Evolutionary conservation across 2,329 filamentous ascomycete genomes (phyloP).

Genomic region (Fusarium pseudonygamai): DNA sequence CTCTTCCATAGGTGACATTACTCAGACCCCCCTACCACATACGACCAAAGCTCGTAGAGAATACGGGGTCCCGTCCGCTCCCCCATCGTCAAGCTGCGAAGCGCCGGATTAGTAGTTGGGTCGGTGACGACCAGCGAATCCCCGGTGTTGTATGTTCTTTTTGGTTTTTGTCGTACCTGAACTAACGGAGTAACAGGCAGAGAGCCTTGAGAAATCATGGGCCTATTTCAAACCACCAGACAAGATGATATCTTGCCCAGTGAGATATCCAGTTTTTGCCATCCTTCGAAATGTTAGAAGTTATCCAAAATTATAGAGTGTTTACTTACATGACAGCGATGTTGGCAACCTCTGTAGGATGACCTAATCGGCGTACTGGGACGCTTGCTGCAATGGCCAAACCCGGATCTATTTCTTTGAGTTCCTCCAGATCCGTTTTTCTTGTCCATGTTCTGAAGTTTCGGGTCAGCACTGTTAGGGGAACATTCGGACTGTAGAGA

Average conservation of each 20-base stretch:
- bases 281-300: background rate
- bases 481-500: fast-evolving
- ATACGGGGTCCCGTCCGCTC: constrained; percentile 19
- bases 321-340: constrained; percentile 45
- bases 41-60: constrained; percentile 19
- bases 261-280: constrained; percentile 31
- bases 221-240: constrained; percentile 21
- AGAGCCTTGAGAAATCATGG: fast-evolving
- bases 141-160: constrained; percentile 19
- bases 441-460: constrained; percentile 45
- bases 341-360: constrained; percentile 49
- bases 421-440: constrained; percentile 44
- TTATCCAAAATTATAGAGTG: too few relatives aligned
- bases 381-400: constrained; percentile 49
- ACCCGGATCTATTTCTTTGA: constrained; percentile 46
- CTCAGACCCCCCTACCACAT: background rate
- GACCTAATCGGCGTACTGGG: constrained; percentile 47
- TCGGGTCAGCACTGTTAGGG: fast-evolving
- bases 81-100: constrained; percentile 11
- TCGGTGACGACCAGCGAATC: constrained; percentile 17
- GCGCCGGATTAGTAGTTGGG: constrained; percentile 14
- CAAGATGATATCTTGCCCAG: constrained; percentile 20
- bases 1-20: fast-evolving
- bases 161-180: background rate
- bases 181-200: fast-evolving